Evolutionary conservation across 768 basidiomycete genomes (phyloP), one percentile per base, ranked within the genome.

Genomic region (Trametes coccinea): DNA sequence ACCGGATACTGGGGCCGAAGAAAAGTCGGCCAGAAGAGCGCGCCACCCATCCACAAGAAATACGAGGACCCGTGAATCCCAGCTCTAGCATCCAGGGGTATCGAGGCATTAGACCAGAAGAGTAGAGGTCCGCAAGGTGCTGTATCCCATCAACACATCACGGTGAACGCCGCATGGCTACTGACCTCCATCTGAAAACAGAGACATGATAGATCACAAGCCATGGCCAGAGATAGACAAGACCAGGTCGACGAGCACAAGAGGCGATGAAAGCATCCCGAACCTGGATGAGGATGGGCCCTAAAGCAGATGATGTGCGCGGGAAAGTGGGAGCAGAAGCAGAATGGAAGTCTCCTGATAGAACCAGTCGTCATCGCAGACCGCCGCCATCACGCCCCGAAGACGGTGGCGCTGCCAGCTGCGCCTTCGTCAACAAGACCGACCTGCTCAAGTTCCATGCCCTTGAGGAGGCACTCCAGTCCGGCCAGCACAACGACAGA

Each of bases 301-400:
- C 57, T 45, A 34, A 51, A 34, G 33, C 17, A 44, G 56, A 27
- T 29, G 40, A 31, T 17, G 41, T 59, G 49, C 49, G 57, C 48
- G 57, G 57, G 49, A 59, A 37, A 44, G 49, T 33, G 49, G 5
- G 5, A 17, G 56, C 39, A 17, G 49, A 16, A 43, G 45, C 6
- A 47, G 45, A 56, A 56, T 27, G 49, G 49, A 59, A 58, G 56
- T 47, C 49, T 22, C 33, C 48, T 22, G 10, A 17, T 56, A 47
- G 55, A 47, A 34, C 27, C 45, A 17, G 34, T n/a, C 41, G 41
- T 45, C 49, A 41, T 31, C 16, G 41, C 22, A 22, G 41, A 11
- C 43, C 16, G 17, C 44, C 43, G 6, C 14, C 53, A 55, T 55
- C 33, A 34, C 16, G 16, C 31, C 29, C 13, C 45, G 16, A 33